Evolutionary conservation across 306 rosid species (phyloP), one percentile per base, ranked within the genome.

Genomic region (Corylus americana): DNA sequence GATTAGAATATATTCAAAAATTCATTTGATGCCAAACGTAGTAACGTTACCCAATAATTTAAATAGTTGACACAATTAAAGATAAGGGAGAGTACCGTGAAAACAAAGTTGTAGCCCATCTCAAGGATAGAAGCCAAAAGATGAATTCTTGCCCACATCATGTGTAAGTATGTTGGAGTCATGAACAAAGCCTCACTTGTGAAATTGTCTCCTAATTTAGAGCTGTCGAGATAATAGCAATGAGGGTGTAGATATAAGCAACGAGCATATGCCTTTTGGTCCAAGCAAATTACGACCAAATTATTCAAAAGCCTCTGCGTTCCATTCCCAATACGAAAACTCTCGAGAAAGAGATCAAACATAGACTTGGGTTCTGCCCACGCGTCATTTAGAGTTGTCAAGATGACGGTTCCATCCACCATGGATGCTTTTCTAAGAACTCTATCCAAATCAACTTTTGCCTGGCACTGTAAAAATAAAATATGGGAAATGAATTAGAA

Each of bases 111-210:
- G 90, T 88, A 87, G 6, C 98, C 98, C 77, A 74, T 27, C 29
- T 90, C 75, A 78, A 94, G 98, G 16, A 94, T 80, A 37, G 80
- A 10, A n/a, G 81, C 78, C 48, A 92, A 88, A 64, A 94, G 84
- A 11, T 92, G 76, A 74, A 88, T 92, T 67, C 98, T 79, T 61
- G 82, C 81, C 98, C 98, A 94, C 97, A 94, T 92, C 97, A 94
- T 94, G n/a, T 81, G 63, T 5, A 94, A 70, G 89, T 94, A 94
- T 2, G 18, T 74, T 0, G 87, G 11, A 9, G 93, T 81, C 98
- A 91, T 91, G 83, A 87, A 94, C 48, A 78, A 84, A 1, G 97
- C 97, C 57, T 94, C 97, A 8, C 7, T 35, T 0, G 91, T 78
- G 69, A 90, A 92, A 70, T 94, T 89, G 75, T 57, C 78, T n/a